These are phyloP conservation scores for Cryptococcus amylolentus DNA, from an alignment of 1,284 basidiomycete species.

Conservation along the genomic window DNA sequence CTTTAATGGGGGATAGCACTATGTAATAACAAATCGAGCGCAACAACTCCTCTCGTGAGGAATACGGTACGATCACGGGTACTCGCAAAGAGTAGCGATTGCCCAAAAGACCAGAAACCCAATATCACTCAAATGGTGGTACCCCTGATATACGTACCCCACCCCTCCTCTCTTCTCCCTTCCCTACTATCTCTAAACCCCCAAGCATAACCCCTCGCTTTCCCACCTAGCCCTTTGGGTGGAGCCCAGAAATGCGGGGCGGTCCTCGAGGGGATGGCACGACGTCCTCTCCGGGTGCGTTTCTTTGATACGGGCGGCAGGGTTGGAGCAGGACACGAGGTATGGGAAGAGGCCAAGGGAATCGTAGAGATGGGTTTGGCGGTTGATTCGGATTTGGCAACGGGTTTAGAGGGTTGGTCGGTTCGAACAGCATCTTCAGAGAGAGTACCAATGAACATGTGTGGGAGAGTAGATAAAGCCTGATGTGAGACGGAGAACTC, in stretches of 20 bases:
- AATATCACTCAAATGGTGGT: neutral
- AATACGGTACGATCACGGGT: no score
- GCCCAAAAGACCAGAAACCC: no score
- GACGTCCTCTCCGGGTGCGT: constrained; percentile 1
- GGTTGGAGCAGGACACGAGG: no score
- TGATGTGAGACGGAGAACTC: neutral
- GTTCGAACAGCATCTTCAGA: neutral
- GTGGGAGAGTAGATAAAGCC: neutral
- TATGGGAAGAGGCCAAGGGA: neutral
- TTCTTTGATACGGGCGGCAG: neutral
- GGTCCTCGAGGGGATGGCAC: neutral
- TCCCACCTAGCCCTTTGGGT: constrained; percentile 15
- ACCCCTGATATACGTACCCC: constrained; percentile 16
- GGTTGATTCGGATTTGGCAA: neutral
- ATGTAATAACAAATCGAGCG: no score
- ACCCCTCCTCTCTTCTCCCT: constrained; percentile 13
- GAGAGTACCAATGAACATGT: constrained; percentile 2
- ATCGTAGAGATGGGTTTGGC: neutral
- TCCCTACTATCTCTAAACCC: constrained; percentile 21
- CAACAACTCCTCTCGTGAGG: no score
- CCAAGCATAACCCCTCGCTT: constrained; percentile 22
- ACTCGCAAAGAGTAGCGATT: no score
- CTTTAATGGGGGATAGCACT: no score
- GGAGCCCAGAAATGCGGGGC: constrained; percentile 19
- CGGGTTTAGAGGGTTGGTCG: neutral